Base-by-base conservation (phyloP, 306 rosid genomes). In the Casuarina glauca region DNA sequence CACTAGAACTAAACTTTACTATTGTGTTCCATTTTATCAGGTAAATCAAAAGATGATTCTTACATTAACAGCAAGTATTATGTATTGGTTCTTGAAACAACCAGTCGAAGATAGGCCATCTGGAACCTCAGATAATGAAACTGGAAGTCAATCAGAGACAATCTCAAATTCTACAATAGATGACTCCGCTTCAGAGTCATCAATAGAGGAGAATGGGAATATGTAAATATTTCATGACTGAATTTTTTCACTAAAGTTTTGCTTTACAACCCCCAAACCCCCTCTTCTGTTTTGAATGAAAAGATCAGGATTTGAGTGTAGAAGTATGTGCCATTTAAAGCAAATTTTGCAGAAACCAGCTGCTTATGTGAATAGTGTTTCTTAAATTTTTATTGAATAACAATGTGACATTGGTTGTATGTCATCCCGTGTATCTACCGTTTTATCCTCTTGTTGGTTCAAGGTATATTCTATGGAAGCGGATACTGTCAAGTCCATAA, bases 1-100 rank as follows among this genome's bases (percentile, higher is more conserved):
- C 49, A 44, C 48, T 26, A 26, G 4, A 6, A 20, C 72, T 68
- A n/a, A 48, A 73, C 53, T 79, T 39, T 4, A 46, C 10, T 42
- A 68, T 63, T 68, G 4, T 35, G 71, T 17, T 26, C 0, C 61
- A 49, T 50, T 72, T 69, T 79, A 42, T 69, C 84, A 94, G 99
- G 99, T 95, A 83, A 95, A 95, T 76, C 97, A 91, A 86, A 95
- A 95, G 88, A 95, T 95, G 99, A 91, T 95, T 84, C 99, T 95
- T 44, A 95, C 99, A 0, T 86, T 95, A 73, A 91, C 97, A 46
- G 99, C 99, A 38, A 95, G 98, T 78, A 87, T 95, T 50, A 95
- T 95, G 99, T 93, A 86, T 64, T 95, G 99, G 98, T 91, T 84
- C 86, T 80, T 95, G 80, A 91, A 91, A 74, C 91, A 88, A 74